Evolutionary conservation across 805 yeast species (phyloP).

Genomic region (Suhomyces kilbournensis): DNA sequence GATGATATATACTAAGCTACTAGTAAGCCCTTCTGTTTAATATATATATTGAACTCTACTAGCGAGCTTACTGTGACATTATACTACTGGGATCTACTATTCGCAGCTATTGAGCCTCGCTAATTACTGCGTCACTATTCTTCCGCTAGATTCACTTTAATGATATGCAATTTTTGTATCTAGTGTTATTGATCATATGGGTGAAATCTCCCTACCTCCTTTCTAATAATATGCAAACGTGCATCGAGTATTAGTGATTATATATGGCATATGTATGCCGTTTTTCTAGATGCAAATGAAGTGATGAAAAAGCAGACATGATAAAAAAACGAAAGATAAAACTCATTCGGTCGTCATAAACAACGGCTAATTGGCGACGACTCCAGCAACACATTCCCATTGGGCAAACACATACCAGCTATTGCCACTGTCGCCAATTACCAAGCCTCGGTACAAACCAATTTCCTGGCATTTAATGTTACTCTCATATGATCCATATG

Average conservation of each 20-base stretch:
- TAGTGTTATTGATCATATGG: no score
- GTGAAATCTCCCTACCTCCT: not conserved
- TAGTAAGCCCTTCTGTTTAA: no score
- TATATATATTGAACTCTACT: not conserved
- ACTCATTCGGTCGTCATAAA: not conserved
- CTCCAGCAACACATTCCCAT: conserved; percentile 61
- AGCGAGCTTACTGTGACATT: no score
- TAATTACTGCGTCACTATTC: not conserved
- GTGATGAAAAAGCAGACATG: not conserved
- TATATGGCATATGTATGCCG: not conserved
- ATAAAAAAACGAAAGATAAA: not conserved
- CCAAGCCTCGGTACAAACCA: conserved; percentile 83
- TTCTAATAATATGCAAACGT: not conserved
- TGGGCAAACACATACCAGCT: conserved; percentile 90
- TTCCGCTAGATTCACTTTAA: not conserved
- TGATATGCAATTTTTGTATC: not conserved
- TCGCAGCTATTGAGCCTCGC: not conserved
- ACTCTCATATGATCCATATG: conserved; percentile 59
- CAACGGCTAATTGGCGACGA: conserved; percentile 4
- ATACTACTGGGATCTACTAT: no score
- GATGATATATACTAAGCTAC: no score
- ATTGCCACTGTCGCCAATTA: conserved; percentile 69
- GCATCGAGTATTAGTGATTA: not conserved
- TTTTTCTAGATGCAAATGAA: not conserved
- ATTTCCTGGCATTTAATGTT: conserved; percentile 60